Evolutionary conservation across 148 eudicot genomes (phyloP), one percentile per base, ranked within the genome.

Genomic region (Mesembryanthemum crystallinum): DNA sequence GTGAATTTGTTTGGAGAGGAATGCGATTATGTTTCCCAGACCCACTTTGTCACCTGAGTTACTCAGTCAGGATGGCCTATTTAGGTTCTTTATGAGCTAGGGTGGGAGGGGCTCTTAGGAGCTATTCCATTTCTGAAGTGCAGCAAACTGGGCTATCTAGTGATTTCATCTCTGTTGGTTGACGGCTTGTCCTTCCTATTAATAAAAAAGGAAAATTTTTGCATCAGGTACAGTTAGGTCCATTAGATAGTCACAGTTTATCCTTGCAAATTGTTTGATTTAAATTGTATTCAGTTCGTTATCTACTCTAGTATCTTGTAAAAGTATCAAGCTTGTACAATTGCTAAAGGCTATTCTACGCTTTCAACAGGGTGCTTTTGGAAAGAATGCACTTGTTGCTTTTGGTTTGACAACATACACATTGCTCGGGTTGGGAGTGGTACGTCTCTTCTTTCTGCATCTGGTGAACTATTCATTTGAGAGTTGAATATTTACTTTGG

Each of bases 381-480:
- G 98, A 39, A 96, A 91, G 82, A 80, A 73, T 77, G 90, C 93
- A 10, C 87, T 96, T 8, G 33, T 85, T 73, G 90, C 90, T 77
- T 88, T 86, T 79, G 97, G 98, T 61, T 86, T 96, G 90, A 83
- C 94, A 45, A 96, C 98, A 13, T 96, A 96, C 69, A 65, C 89
- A 74, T 76, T 96, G 80, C 91, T 96, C 42, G 99, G 99, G 18
- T 72, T 96, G 68, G 99, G 99, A 77, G 97, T 89, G 90, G 99
- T 96, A 92, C 70, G 89, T 45, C 70, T 20, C 65, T 72, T 73
- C 30, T 24, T 33, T 43, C 59, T 67, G 2, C 20, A 39, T 67
- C 39, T 67, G 10, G 0, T 78, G 25, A 58, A 33, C 29, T 43
- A 42, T 21, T 24, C 23, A 12, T 43, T 11, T 25, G 8, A 3